phyloP scores from a whole-genome alignment of 371 early-diverging fungal genomes.

The Mortierella sp. region DNA sequence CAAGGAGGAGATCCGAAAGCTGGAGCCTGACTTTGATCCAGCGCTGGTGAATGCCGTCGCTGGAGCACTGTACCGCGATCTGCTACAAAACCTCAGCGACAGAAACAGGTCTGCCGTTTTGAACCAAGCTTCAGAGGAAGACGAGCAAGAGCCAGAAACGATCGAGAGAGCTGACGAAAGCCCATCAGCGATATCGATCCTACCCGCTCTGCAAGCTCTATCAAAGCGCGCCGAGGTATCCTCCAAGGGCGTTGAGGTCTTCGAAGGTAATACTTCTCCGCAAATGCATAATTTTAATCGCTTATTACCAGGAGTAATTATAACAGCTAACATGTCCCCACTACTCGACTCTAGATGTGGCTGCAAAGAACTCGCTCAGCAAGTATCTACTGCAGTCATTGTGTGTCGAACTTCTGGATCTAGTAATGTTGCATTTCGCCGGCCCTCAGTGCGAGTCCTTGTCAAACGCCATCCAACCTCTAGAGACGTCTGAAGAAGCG shows the following conservation, averaged over 20 bases:
- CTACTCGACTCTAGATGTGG: slow-evolving; percentile 10
- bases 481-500: background rate
- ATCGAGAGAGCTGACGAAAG: background rate
- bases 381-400: slow-evolving; percentile 44
- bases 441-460: background rate
- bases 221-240: slow-evolving; percentile 24
- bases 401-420: slow-evolving; percentile 32
- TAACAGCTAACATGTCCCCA: background rate
- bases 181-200: background rate
- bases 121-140: slow-evolving; percentile 22
- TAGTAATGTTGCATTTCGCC: slow-evolving; percentile 6
- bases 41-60: slow-evolving; percentile 33
- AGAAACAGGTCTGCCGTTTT: slow-evolving; percentile 39
- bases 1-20: slow-evolving; percentile 25
- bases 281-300: too few species aligned
- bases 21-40: slow-evolving; percentile 50
- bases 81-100: slow-evolving; percentile 37
- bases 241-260: slow-evolving; percentile 29
- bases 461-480: background rate
- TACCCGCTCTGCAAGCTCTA: slow-evolving; percentile 9
- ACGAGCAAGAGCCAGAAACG: background rate
- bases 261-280: slow-evolving; percentile 49
- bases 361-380: slow-evolving; percentile 46
- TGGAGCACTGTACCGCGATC: slow-evolving; percentile 21
- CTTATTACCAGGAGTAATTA: too few species aligned